Evolutionary conservation across 2,329 filamentous ascomycete genomes (phyloP), one percentile per base, ranked within the genome.

Genomic region (Dactylellina drechsleri): DNA sequence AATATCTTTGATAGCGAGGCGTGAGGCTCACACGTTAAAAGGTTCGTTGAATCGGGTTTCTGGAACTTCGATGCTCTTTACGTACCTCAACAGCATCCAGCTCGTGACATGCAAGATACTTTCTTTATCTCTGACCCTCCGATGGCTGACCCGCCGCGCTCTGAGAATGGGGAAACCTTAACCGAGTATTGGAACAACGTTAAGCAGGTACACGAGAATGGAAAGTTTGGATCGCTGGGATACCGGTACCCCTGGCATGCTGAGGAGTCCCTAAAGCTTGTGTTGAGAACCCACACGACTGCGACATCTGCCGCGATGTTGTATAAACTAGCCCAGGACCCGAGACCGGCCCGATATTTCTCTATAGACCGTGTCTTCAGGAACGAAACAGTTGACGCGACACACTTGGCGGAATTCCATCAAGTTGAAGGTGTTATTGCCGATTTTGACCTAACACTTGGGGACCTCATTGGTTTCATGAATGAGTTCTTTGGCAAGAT

Each of bases 31-130:
- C 18, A 58, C 50, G 16, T 62, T 18, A 28, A 23, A 57, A 86
- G 85, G 82, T 97, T 90, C 82, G 93, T 98, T 77, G 95, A 99
- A 84, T 94, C 93, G 12, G 93, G 94, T 54, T 97, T 98, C 89
- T 99, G 95, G 93, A 98, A 98, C 84, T 98, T 98, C 83, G 94
- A 98, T 81, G 89, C 93, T 23, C 92, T 99, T 77, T 97, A 94
- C 83, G 94, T 98, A 62, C 94, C 94, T 31, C 95, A 96, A 84
- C 95, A 99, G 86, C 95, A 99, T 83, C 95, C 95, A 60, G 95
- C 95, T 73, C 92, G 95, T 81, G 95, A 99, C 82, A 86, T 97
- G 78, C 95, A 99, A 86, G 95, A 99, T 81, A 98, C 95, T 67
- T 98, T 98, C 85, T 99, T 97, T 85, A 94, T 98, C 80, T 93